phyloP scores from a whole-genome alignment of 805 yeast genomes.

The Dipodascopsis tothii region DNA sequence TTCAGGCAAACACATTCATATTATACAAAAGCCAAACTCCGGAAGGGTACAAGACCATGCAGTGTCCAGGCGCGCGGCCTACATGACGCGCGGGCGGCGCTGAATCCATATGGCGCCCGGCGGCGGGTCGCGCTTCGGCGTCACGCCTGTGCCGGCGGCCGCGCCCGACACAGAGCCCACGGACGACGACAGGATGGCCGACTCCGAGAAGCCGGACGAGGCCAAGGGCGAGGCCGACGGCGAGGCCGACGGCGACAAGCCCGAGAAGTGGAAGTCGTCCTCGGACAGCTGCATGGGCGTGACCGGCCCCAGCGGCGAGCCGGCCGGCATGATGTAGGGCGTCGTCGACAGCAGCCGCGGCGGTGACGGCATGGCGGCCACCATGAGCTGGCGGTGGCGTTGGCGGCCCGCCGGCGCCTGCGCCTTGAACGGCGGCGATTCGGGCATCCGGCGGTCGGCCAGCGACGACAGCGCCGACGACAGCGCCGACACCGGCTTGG shows the following conservation, averaged over 20 bases:
- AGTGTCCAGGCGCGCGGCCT: no score
- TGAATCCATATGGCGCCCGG: neutral
- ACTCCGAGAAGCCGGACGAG: no score
- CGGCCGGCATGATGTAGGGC: conserved; percentile 18
- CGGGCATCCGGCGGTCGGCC: no score
- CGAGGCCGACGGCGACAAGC: neutral
- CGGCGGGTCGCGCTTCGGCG: neutral
- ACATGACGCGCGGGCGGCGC: neutral
- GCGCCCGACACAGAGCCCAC: neutral
- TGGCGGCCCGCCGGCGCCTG: no score
- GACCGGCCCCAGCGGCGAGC: conserved; percentile 20
- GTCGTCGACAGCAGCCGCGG: conserved; percentile 1
- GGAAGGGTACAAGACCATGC: no score
- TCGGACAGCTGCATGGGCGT: conserved; percentile 22
- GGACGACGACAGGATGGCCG: neutral
- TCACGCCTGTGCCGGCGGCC: neutral
- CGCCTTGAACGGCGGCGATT: no score
- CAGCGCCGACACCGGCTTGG: no score
- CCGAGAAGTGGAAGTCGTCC: conserved; percentile 15
- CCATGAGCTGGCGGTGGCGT: no score
- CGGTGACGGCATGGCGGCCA: neutral
- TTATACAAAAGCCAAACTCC: no score
- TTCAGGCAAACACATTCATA: no score
- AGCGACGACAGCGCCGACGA: no score
- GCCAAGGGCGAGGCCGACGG: neutral